Evolutionary conservation across 352 stramenopile genomes (phyloP), one percentile per base, ranked within the genome.

Genomic region (Phytophthora aleatoria): DNA sequence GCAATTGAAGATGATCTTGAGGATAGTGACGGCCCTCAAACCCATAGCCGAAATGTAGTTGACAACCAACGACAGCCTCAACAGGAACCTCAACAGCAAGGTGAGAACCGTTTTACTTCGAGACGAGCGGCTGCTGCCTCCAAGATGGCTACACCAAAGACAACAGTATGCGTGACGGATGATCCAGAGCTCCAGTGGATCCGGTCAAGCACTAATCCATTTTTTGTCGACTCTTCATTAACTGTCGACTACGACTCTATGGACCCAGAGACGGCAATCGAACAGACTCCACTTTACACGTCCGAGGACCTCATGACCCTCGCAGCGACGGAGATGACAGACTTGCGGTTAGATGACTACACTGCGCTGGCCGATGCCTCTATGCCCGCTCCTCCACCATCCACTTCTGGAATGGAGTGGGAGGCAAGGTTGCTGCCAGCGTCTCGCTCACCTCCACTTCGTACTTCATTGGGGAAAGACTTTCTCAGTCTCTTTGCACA

Each of bases 401-500:
- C 38, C 1, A 57, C 56, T 12, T 61, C 57, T 2, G 58, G 43
- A 15, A 49, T 38, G 43, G 50, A 50, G 0, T 53, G 56, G 43
- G 38, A 28, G 10, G 44, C 65, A 33, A 44, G 50, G 39, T n/a
- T 61, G n/a, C 3, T 52, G 35, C 31, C 58, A 10, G 55, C 71
- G 3, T 61, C 67, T 52, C 60, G 44, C 15, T 69, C 60, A 13
- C 61, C 67, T 16, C 55, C 73, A n/a, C 79, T 94, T 12, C 72
- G 84, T 33, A 94, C 86, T 7, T 94, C 86, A 0, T 47, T 94
- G 0, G 86, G 83, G 1, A 77, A 85, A 65, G 86, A 94, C 51
- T 92, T 92, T 38, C 66, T 94, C 10, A 89, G 83, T 60, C 73
- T 94, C 15, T 94, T 94, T 64, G 83, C 85, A 28, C 43, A 50